phyloP scores from a whole-genome alignment of 495 filamentous ascomycete genomes.

The Xylaria acuta region DNA sequence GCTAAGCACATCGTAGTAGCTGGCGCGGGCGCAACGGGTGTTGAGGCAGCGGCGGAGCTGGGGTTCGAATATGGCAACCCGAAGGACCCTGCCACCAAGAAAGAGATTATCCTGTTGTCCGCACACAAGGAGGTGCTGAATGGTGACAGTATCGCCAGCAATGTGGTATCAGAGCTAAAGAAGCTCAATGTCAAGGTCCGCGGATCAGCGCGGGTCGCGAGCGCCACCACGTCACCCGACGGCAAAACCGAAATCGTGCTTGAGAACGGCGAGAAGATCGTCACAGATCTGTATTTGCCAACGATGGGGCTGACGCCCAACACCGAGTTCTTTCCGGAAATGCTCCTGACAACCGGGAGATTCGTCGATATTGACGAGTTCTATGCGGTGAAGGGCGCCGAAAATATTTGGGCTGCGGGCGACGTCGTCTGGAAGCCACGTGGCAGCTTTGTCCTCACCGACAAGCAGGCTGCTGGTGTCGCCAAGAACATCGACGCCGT shows the following conservation, averaged over 20 bases:
- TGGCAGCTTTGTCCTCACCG: conserved; percentile 52
- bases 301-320: conserved; percentile 67
- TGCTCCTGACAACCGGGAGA: conserved; percentile 55
- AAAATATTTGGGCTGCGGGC: conserved; percentile 60
- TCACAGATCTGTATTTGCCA: conserved; percentile 67
- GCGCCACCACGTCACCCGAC: conserved; percentile 28
- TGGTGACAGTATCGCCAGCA: conserved; percentile 42
- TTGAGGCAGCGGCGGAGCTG: conserved; percentile 52
- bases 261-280: conserved; percentile 46
- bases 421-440: conserved; percentile 56
- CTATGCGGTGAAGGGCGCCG: conserved; percentile 53
- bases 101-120: conserved; percentile 58
- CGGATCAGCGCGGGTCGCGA: conserved; percentile 45
- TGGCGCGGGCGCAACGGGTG: conserved; percentile 51
- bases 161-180: conserved; percentile 50
- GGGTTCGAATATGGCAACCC: conserved; percentile 51
- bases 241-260: conserved; percentile 49
- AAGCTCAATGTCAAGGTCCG: conserved; percentile 59
- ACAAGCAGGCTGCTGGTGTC: conserved; percentile 55
- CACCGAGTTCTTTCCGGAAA: conserved; percentile 60
- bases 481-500: conserved; percentile 52
- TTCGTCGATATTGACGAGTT: conserved; percentile 64
- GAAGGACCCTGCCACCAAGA: conserved; percentile 36
- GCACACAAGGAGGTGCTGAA: conserved; percentile 48
- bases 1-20: conserved; percentile 54